phyloP scores from a whole-genome alignment of 176 grass and related monocot species.

The Oryza glumipatula region DNA sequence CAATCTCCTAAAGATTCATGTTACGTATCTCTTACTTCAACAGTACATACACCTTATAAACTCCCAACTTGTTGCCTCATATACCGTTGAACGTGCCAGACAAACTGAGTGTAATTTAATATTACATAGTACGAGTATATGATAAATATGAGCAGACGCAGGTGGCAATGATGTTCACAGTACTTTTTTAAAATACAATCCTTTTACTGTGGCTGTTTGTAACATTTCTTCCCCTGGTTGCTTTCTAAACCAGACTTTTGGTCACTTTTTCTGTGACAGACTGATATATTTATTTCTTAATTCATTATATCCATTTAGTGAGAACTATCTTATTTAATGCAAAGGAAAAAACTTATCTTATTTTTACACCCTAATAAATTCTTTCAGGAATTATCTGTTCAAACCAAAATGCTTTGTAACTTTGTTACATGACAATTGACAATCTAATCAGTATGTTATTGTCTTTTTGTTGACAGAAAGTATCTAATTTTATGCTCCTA shows the following conservation, averaged over 20 bases:
- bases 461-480: slow-evolving; percentile 62
- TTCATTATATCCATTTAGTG: background rate
- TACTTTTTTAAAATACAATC: background rate
- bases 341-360: background rate
- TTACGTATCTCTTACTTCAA: background rate
- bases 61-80: background rate
- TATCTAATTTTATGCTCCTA: slow-evolving; percentile 59
- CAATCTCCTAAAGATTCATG: background rate
- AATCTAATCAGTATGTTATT: slow-evolving; percentile 24
- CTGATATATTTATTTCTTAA: slow-evolving; percentile 10
- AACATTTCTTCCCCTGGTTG: background rate
- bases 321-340: slow-evolving; percentile 22
- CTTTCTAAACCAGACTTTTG: slow-evolving; percentile 7
- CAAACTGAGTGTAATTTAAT: slow-evolving; percentile 10
- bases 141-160: slow-evolving; percentile 28
- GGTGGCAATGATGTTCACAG: slow-evolving; percentile 13
- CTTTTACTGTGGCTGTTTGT: slow-evolving; percentile 1
- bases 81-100: background rate
- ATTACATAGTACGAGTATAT: background rate
- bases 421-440: slow-evolving; percentile 27
- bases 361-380: slow-evolving; percentile 18
- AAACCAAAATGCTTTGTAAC: slow-evolving; percentile 12
- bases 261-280: slow-evolving; percentile 8
- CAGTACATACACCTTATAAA: background rate
- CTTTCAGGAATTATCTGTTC: slow-evolving; percentile 16